These are phyloP conservation scores for Xylaria venustula DNA, from an alignment of 495 filamentous ascomycete species.

Conservation along the genomic window DNA sequence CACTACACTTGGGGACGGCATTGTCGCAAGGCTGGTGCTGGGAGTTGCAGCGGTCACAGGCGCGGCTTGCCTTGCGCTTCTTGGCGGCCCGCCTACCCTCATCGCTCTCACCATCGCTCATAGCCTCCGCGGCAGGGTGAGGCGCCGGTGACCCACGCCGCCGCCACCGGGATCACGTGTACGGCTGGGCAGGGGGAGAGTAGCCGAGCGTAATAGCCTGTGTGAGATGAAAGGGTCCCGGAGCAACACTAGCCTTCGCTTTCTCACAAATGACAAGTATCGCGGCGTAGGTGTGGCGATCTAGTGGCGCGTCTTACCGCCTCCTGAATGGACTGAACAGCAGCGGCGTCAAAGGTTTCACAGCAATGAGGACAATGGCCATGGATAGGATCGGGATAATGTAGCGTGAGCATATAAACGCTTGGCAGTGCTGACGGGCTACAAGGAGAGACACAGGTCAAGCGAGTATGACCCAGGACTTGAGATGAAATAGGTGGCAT, in stretches of 20 bases:
- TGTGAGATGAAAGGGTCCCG: too few relatives aligned
- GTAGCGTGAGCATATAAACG: not conserved
- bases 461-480: not conserved
- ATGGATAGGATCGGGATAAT: not conserved
- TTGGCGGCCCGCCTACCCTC: constrained; percentile 30
- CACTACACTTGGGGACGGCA: constrained; percentile 31
- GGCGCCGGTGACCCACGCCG: constrained; percentile 11
- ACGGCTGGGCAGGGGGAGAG: not conserved
- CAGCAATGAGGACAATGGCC: not conserved
- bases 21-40: constrained; percentile 36
- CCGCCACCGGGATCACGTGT: constrained; percentile 5
- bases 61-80: constrained; percentile 34
- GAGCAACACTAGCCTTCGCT: too few relatives aligned
- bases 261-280: too few relatives aligned
- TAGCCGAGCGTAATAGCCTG: too few relatives aligned
- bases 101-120: constrained; percentile 35
- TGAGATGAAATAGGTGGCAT: not conserved
- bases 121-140: constrained; percentile 27
- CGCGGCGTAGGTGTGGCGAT: not conserved
- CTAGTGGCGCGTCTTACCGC: constrained; percentile 6
- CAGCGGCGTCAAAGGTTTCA: not conserved
- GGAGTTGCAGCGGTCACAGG: constrained; percentile 33
- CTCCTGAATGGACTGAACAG: not conserved
- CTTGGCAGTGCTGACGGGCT: not conserved
- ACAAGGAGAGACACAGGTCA: not conserved